A percentile compares a stretch with the other conserved stretches of the same genome.
Evolutionary conservation across 805 yeast genomes (phyloP).

Genomic region (Cyberlindnera mycetangii): DNA sequence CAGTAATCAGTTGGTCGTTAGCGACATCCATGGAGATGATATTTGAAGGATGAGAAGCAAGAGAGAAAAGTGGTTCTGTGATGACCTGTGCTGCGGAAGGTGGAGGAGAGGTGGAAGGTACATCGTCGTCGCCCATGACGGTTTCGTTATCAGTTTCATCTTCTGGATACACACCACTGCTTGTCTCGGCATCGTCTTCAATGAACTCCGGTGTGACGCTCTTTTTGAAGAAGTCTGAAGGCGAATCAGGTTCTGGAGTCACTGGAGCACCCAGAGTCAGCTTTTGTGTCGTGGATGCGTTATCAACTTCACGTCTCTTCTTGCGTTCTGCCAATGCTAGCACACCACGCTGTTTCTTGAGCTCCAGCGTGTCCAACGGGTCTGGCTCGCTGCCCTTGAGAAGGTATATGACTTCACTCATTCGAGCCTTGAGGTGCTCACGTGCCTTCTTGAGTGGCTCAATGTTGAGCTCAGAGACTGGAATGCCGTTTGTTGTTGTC

Average conservation of each 20-base stretch:
- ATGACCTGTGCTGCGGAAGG: not conserved
- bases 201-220: not conserved
- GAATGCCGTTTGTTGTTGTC: not conserved
- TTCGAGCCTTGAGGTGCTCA: constrained; percentile 26
- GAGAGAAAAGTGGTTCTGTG: constrained; percentile 5
- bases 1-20: constrained; percentile 7
- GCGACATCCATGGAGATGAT: constrained; percentile 3
- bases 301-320: constrained; percentile 1
- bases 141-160: constrained; percentile 14
- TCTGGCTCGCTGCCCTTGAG: constrained; percentile 22
- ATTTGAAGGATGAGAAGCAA: constrained; percentile 9
- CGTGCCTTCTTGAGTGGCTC: constrained; percentile 25
- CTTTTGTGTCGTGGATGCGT: not conserved
- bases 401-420: constrained; percentile 29
- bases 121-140: constrained; percentile 10
- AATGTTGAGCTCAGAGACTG: constrained; percentile 4
- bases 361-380: constrained; percentile 7
- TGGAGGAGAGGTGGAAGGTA: not conserved
- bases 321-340: constrained; percentile 6
- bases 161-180: not conserved
- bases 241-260: constrained; percentile 14
- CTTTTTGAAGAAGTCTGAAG: constrained; percentile 2
- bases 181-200: not conserved
- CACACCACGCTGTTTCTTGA: constrained; percentile 14
- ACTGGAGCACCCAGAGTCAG: not conserved